Evolutionary conservation across 2,329 filamentous ascomycete species (phyloP).

Genomic region (Pseudonectria buxi): DNA sequence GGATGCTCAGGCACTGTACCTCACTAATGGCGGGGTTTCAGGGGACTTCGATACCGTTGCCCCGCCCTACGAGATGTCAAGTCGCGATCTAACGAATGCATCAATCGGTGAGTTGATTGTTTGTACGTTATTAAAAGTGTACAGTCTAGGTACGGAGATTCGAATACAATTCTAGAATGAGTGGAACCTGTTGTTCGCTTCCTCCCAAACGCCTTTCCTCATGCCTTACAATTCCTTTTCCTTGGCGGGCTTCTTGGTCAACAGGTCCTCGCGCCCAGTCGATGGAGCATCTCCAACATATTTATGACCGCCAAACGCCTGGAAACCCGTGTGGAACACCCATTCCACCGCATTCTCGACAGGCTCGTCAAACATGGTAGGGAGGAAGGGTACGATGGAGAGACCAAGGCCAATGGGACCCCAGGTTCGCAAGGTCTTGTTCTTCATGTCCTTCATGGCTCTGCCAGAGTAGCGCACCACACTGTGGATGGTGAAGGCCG

Average conservation of each 20-base stretch:
- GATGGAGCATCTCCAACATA: constrained; percentile 49
- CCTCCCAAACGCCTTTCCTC: constrained; percentile 10
- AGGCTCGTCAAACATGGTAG: constrained; percentile 80
- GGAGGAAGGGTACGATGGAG: constrained; percentile 73
- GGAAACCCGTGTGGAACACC: constrained; percentile 78
- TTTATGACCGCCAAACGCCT: constrained; percentile 57
- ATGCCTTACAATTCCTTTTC: constrained; percentile 36
- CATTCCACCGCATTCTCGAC: constrained; percentile 90
- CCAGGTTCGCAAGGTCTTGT: constrained; percentile 70
- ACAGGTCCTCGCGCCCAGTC: constrained; percentile 42
- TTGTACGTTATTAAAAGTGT: background rate
- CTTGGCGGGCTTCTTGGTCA: constrained; percentile 34
- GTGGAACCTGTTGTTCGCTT: constrained; percentile 14
- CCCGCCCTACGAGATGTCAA: too few species aligned
- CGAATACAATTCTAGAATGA: constrained; percentile 9
- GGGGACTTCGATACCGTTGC: too few species aligned
- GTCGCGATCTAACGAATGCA: too few species aligned
- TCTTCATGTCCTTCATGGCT: constrained; percentile 80
- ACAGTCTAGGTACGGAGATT: background rate
- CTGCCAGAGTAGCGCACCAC: constrained; percentile 83
- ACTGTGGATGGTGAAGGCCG: constrained; percentile 88
- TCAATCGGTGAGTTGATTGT: too few species aligned
- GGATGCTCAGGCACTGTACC: too few species aligned
- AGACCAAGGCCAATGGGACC: constrained; percentile 81
- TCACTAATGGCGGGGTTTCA: too few species aligned